Conservation (phyloP, 2,329 filamentous ascomycete species). For the Ilyonectria mors-panacis region DNA sequence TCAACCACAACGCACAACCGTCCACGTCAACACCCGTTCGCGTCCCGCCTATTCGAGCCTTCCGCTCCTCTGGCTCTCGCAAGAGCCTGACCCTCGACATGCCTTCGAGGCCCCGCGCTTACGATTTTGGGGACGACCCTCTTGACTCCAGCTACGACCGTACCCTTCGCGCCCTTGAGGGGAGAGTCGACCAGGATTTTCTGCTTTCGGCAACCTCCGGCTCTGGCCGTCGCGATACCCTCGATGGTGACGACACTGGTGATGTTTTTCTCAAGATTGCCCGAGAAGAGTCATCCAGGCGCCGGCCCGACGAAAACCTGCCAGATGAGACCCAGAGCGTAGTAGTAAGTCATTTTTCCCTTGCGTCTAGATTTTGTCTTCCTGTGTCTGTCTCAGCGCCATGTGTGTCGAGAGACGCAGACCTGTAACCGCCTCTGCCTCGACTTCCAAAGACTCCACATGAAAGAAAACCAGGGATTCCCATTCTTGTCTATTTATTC, state of each 20-base stretch:
- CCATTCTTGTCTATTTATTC: slow-evolving; percentile 6
- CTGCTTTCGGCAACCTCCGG: slow-evolving; percentile 59
- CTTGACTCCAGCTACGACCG: slow-evolving; percentile 64
- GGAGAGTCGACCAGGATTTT: slow-evolving; percentile 48
- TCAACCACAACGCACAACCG: slow-evolving; percentile 51
- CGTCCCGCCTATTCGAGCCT: slow-evolving; percentile 69
- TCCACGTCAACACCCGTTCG: slow-evolving; percentile 54
- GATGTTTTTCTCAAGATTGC: slow-evolving; percentile 74
- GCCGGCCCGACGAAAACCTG: slow-evolving; percentile 53
- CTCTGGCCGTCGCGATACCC: slow-evolving; percentile 53
- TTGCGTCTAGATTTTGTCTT: slow-evolving; percentile 19
- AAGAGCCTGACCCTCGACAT: slow-evolving; percentile 69
- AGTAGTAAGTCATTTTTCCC: slow-evolving; percentile 60
- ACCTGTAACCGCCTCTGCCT: slow-evolving; percentile 16
- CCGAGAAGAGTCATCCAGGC: slow-evolving; percentile 64
- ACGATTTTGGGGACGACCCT: slow-evolving; percentile 61
- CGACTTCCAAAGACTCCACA: slow-evolving; percentile 13
- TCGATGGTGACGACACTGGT: slow-evolving; percentile 67
- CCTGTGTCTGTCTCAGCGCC: slow-evolving; percentile 26
- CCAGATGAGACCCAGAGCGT: slow-evolving; percentile 55
- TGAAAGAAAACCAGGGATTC: slow-evolving; percentile 2
- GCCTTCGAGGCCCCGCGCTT: slow-evolving; percentile 61
- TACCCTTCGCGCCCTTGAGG: slow-evolving; percentile 67
- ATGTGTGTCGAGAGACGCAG: slow-evolving; percentile 30
- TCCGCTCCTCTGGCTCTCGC: slow-evolving; percentile 71